Evolutionary conservation across 148 eudicot species (phyloP).

Genomic region (Amaranthus hypochondriacus): DNA sequence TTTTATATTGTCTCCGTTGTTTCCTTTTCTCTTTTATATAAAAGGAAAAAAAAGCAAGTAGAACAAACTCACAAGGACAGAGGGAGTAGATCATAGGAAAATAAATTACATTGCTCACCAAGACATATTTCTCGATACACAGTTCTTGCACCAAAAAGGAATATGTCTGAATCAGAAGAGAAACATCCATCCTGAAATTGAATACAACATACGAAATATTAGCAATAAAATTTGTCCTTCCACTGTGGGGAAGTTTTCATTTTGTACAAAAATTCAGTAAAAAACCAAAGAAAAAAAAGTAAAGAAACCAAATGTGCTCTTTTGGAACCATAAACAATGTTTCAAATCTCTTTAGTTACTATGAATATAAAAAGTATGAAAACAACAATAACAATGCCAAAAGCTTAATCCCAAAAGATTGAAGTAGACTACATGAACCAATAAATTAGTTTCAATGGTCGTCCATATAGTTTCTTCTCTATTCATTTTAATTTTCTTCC

Average conservation of each 20-base stretch:
- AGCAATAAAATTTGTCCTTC: not conserved
- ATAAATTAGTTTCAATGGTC: no score
- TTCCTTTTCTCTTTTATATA: no score
- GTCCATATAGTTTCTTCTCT: no score
- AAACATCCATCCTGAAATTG: constrained; percentile 87
- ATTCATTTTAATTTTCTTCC: no score
- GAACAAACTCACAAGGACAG: no score
- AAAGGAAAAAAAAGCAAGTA: no score
- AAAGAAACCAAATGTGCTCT: not conserved
- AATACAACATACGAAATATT: constrained; percentile 11
- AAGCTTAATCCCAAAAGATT: no score
- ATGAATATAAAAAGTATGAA: not conserved
- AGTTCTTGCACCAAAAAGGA: constrained; percentile 97
- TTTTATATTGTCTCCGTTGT: no score
- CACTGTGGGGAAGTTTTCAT: not conserved
- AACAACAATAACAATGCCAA: no score
- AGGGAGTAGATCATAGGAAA: not conserved
- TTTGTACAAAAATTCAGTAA: not conserved
- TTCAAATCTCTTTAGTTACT: not conserved
- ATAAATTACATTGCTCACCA: constrained; percentile 40
- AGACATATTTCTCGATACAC: constrained; percentile 98
- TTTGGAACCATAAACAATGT: not conserved
- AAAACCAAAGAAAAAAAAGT: not conserved
- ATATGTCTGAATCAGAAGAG: constrained; percentile 87
- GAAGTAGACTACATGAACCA: no score